Evolutionary conservation across 2,329 filamentous ascomycete species (phyloP).

Genomic region (Clonostachys rosea): DNA sequence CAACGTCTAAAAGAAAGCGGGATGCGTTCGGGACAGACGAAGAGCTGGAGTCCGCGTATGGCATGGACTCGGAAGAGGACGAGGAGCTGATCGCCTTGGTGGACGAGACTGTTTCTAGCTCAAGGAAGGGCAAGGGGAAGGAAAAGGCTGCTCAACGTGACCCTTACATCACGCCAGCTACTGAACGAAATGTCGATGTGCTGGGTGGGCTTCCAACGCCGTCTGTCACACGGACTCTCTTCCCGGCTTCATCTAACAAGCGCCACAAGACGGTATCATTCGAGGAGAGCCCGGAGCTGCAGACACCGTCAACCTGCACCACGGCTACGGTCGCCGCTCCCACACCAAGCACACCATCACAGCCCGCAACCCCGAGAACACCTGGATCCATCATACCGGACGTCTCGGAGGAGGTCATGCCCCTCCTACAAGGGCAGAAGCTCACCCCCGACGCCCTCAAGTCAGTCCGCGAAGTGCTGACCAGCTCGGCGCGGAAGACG

Average conservation of each 20-base stretch:
- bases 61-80: slow-evolving; percentile 9
- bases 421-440: slow-evolving; percentile 36
- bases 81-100: slow-evolving; percentile 23
- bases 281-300: slow-evolving; percentile 5
- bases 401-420: slow-evolving; percentile 42
- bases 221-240: slow-evolving; percentile 26
- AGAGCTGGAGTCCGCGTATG: background rate
- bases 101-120: slow-evolving; percentile 23
- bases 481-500: slow-evolving; percentile 49
- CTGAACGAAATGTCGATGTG: slow-evolving; percentile 10
- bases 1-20: slow-evolving; percentile 20
- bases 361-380: slow-evolving; percentile 3
- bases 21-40: slow-evolving; percentile 1
- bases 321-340: background rate
- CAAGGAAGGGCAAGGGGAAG: slow-evolving; percentile 1
- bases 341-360: background rate
- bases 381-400: slow-evolving; percentile 10
- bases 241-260: slow-evolving; percentile 15
- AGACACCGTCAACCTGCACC: background rate
- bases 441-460: slow-evolving; percentile 28
- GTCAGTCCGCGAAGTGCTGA: slow-evolving; percentile 38
- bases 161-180: slow-evolving; percentile 16
- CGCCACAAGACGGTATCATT: slow-evolving; percentile 24
- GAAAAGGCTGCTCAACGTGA: slow-evolving; percentile 4
- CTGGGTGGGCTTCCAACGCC: slow-evolving; percentile 22